Base-by-base conservation (phyloP, 2,329 filamentous ascomycete species). In the Penicillium sp. region DNA sequence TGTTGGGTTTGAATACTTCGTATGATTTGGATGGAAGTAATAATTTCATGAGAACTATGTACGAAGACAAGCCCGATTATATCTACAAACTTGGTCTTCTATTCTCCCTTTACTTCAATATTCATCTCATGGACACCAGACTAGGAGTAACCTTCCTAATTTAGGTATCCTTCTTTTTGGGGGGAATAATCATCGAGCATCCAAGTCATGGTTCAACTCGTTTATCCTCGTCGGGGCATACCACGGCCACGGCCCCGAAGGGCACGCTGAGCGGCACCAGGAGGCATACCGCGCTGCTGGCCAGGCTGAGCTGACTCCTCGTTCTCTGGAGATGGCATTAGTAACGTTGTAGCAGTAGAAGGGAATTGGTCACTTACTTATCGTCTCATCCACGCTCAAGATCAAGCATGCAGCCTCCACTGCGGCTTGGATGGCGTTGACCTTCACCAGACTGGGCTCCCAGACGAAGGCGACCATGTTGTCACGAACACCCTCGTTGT, bases 381-480 rank as follows among this genome's bases (percentile, higher is more conserved):
- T 97, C 32, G 94, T 99, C 85, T 99, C 94, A 71, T 99, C 94
- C 53, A 99, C 94, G 66, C 91, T 89, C 67, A 99, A 79, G 64
- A 99, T 97, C 79, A 99, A 78, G 79, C 94, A 99, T 64, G 89
- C 89, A 21, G 94, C 94, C 78, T 99, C 94, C 31, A 92, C 92
- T 48, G 94, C 94, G 18, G 94, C 93, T 79, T 96, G 92, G 61
- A 99, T 88, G 63, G 94, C 94, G 75, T 99, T 99, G 75, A 95
- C 83, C 86, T 99, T 99, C 71, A 99, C 90, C 60, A 97, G 80
- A 45, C 90, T 89, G 5, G 94, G 94, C 78, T 99, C 94, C 94
- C 94, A 99, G 40, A 99, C 94, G 73, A 97, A 99, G 53, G 84
- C 87, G 72, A 90, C 88, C 83, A 97, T 88, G 82, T 97, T 97